Evolutionary conservation across 345 rosid genomes (phyloP).

Genomic region (Acer saccharum): DNA sequence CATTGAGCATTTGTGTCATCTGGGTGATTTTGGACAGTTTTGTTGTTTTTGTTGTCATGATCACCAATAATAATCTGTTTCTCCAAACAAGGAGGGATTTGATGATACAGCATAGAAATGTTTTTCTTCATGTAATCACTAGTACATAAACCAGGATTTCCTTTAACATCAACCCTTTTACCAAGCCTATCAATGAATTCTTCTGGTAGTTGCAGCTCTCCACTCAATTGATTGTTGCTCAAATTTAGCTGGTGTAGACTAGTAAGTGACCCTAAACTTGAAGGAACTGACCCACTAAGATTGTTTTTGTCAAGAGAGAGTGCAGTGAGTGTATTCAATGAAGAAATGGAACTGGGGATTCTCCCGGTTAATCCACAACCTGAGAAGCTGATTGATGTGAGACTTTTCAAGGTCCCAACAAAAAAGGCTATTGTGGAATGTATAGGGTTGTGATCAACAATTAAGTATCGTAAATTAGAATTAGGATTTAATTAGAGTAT

Average conservation of each 20-base stretch:
- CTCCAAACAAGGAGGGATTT: conserved; percentile 32
- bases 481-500: too few relatives aligned
- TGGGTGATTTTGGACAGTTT: conserved; percentile 14
- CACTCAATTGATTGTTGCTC: conserved; percentile 41
- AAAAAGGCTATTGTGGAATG: conserved; percentile 36
- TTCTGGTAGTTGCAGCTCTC: conserved; percentile 32
- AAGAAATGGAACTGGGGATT: conserved; percentile 36
- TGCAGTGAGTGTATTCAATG: conserved; percentile 37
- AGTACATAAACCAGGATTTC: conserved; percentile 40
- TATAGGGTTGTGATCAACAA: conserved; percentile 41
- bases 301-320: conserved; percentile 40
- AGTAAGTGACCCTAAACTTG: conserved; percentile 36
- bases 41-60: background rate
- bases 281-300: conserved; percentile 41
- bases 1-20: conserved; percentile 27
- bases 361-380: conserved; percentile 39
- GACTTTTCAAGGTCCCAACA: conserved; percentile 29
- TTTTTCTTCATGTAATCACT: conserved; percentile 24
- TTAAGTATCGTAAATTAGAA: conserved; percentile 39
- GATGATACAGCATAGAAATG: conserved; percentile 19
- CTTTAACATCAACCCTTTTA: conserved; percentile 42
- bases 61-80: conserved; percentile 5
- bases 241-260: conserved; percentile 43
- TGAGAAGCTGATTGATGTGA: conserved; percentile 42
- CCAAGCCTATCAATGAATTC: conserved; percentile 45